Base-by-base conservation (phyloP, 139 green algal genomes). In the Chlamydomonas urium region DNA sequence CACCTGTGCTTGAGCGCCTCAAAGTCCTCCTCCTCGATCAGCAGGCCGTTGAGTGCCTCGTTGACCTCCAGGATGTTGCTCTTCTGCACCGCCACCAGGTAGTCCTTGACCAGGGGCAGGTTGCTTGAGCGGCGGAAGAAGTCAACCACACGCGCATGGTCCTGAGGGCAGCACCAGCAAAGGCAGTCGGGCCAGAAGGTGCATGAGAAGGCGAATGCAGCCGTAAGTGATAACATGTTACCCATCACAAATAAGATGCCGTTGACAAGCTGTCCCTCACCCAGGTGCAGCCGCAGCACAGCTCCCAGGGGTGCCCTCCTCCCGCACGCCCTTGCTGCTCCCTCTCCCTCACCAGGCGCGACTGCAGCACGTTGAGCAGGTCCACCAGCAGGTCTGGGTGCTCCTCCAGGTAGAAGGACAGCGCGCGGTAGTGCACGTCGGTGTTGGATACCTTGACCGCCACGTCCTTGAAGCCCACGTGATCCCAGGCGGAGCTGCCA, bases 1-100 rank as follows among this genome's bases (percentile, higher is more conserved):
- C n/a, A n/a, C n/a, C n/a, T 90, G 34, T 91, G 84, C 62, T 81
- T 74, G 61, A 91, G 74, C 26, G 77, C 85, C 66, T 91, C 88
- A 69, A 87, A 97, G 87, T 99, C 92, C 80, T 98, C 94, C 84
- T 99, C 95, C 72, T 97, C 94, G 28, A 99, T 90, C 53, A 96
- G 89, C 75, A 99, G 84, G 65, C 91, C 86, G 79, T 99, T 99
- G 32, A 98, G 78, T 19, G 83, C 85, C 69, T 90, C 85, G 69
- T 90, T 90, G 2, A 83, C 78, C 53, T 63, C 53, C 53, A 63
- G 26, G 38, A 97, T 77, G 84, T 98, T 96, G 75, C 67, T 74
- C 76, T 92, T 93, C 66, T 84, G 95, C 66, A 98, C 96, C 3
- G 81, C 70, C 38, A 96, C 57, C 72, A 99, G 88, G 87, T 98